phyloP scores from a whole-genome alignment of 208 protist genomes.

The Crithidia sp. region DNA sequence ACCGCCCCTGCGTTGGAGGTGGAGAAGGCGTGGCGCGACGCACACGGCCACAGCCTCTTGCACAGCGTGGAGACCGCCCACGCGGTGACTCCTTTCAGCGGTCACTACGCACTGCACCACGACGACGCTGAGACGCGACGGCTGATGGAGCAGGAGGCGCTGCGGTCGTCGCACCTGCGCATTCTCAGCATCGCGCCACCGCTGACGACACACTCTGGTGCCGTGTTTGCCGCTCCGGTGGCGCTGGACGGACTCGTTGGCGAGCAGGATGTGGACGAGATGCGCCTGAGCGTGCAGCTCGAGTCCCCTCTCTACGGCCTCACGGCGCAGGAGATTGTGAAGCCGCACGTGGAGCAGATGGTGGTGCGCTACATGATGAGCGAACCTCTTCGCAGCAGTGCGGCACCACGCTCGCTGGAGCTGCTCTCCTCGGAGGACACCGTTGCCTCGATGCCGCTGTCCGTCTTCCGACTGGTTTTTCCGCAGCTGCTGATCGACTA shows the following conservation, averaged over 20 bases:
- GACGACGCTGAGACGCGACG: conserved; percentile 12
- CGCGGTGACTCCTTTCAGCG: conserved; percentile 20
- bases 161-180: conserved; percentile 33
- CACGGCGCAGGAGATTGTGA: conserved; percentile 40
- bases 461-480: conserved; percentile 73
- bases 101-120: conserved; percentile 17
- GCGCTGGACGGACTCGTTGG: conserved; percentile 49
- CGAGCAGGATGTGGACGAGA: conserved; percentile 48
- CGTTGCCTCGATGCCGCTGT: conserved; percentile 69
- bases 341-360: conserved; percentile 54
- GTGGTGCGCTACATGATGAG: conserved; percentile 65
- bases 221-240: conserved; percentile 32
- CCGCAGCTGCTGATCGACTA: conserved; percentile 85
- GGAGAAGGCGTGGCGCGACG: conserved; percentile 56
- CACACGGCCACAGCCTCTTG: conserved; percentile 52
- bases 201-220: conserved; percentile 31
- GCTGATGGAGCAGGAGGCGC: conserved; percentile 25
- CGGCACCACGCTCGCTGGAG: not conserved
- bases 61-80: conserved; percentile 41
- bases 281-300: conserved; percentile 40
- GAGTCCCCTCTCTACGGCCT: conserved; percentile 21
- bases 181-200: conserved; percentile 67
- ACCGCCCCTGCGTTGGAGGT: conserved; percentile 41
- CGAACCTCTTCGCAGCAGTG: not conserved
- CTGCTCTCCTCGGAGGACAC: not conserved